phyloP scores from a whole-genome alignment of 192 early-diverging fungal species.

The Chytriomyces sp. region DNA sequence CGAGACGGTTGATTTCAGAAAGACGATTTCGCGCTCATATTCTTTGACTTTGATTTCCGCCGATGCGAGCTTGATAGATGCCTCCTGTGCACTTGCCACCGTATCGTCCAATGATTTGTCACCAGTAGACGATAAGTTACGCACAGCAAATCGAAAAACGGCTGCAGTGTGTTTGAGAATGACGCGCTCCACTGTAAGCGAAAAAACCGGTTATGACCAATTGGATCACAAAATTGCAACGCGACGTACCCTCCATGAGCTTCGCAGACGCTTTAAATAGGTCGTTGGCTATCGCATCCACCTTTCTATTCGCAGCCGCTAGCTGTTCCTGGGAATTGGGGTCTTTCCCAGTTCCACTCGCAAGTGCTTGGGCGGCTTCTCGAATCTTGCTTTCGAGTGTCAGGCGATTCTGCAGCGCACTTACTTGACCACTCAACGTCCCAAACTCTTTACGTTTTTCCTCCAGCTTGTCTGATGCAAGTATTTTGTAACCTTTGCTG shows the following conservation, averaged over 20 bases:
- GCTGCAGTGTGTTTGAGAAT: conserved; percentile 49
- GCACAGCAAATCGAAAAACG: conserved; percentile 38
- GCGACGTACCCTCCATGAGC: conserved; percentile 31
- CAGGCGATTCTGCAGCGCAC: conserved; percentile 43
- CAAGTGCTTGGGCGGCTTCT: conserved; percentile 45
- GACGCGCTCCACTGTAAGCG: conserved; percentile 37
- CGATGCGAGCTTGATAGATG: conserved; percentile 29
- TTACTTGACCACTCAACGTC: conserved; percentile 26
- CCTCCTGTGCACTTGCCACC: not conserved
- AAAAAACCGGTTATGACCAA: not conserved
- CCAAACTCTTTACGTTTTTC: conserved; percentile 40
- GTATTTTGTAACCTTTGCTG: conserved; percentile 35
- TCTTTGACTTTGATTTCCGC: conserved; percentile 47
- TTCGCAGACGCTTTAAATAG: conserved; percentile 34
- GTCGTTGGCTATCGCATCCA: conserved; percentile 45
- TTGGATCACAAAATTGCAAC: not conserved
- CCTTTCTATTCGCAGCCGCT: conserved; percentile 35
- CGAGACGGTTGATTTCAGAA: conserved; percentile 41
- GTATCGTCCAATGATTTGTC: not conserved
- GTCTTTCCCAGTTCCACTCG: conserved; percentile 23
- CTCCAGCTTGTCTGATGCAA: conserved; percentile 42
- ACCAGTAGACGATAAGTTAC: not conserved
- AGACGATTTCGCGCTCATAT: conserved; percentile 39
- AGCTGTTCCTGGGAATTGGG: conserved; percentile 38
- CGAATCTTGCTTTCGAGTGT: conserved; percentile 43